Conservation (phyloP, 2,329 filamentous ascomycete species). For the Fonsecaea pugnacius region DNA sequence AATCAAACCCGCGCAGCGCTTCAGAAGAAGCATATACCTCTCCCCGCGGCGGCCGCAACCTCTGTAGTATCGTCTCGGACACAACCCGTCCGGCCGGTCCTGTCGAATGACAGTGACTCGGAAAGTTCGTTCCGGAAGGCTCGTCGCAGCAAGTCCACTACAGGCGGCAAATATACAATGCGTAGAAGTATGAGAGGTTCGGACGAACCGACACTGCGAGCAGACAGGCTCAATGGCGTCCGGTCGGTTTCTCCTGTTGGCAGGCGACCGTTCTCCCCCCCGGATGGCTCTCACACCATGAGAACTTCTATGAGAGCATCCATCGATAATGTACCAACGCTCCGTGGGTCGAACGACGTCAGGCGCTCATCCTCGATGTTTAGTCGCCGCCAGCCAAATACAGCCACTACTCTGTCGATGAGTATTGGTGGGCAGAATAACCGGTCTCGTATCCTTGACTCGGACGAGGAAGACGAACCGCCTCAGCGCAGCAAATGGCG, state of each 20-base stretch:
- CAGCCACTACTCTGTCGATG: slow-evolving; percentile 43
- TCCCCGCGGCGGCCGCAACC: slow-evolving; percentile 26
- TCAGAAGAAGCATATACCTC: slow-evolving; percentile 45
- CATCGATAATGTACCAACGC: slow-evolving; percentile 44
- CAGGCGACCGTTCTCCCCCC: slow-evolving; percentile 51
- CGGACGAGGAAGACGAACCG: slow-evolving; percentile 64
- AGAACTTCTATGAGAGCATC: slow-evolving; percentile 57
- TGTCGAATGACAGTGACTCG: slow-evolving; percentile 66
- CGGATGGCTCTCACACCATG: slow-evolving; percentile 49
- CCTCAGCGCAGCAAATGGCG: slow-evolving; percentile 46
- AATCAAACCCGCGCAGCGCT: slow-evolving; percentile 38
- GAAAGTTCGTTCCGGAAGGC: slow-evolving; percentile 78
- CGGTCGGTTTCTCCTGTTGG: slow-evolving; percentile 71
- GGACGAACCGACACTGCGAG: slow-evolving; percentile 45
- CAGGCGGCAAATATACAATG: slow-evolving; percentile 63
- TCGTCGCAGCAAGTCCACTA: slow-evolving; percentile 48
- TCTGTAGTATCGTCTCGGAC: slow-evolving; percentile 11
- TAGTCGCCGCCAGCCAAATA: slow-evolving; percentile 41
- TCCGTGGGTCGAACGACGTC: slow-evolving; percentile 31
- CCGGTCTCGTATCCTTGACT: slow-evolving; percentile 60
- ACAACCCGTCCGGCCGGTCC: slow-evolving; percentile 16
- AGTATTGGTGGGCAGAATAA: slow-evolving; percentile 34
- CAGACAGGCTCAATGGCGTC: slow-evolving; percentile 63
- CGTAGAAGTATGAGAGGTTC: slow-evolving; percentile 72
- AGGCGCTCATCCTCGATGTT: slow-evolving; percentile 49